Evolutionary conservation across 2,329 filamentous ascomycete species (phyloP).

Genomic region (Microascus cirrosus): DNA sequence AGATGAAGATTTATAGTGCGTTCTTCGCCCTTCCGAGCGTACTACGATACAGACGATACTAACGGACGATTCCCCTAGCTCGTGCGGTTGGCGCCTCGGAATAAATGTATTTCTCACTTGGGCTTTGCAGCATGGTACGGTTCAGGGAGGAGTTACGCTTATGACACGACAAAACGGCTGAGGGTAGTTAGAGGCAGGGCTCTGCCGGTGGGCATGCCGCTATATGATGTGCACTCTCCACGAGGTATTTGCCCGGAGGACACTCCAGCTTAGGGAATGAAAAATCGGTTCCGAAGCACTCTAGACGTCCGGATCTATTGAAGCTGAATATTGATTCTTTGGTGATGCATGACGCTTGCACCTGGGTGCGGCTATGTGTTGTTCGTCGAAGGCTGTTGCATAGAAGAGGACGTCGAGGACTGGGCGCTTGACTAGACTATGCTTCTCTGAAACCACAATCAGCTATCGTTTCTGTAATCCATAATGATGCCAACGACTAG

Average conservation of each 20-base stretch:
- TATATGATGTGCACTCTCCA: conserved; percentile 3
- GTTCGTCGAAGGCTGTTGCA: too few species aligned
- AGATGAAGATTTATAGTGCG: conserved; percentile 95
- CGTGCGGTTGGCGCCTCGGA: conserved; percentile 46
- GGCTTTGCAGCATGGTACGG: conserved; percentile 5
- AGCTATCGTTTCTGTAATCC: too few species aligned
- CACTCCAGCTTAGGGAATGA: conserved; percentile 5
- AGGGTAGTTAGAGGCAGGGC: conserved; percentile 5
- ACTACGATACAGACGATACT: background rate
- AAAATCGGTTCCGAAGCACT: background rate
- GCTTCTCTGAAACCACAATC: too few species aligned
- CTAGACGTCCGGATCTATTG: too few species aligned
- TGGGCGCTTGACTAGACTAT: too few species aligned
- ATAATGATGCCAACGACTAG: too few species aligned
- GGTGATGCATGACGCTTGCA: too few species aligned
- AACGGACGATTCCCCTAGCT: conserved; percentile 25
- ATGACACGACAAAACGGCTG: conserved; percentile 5
- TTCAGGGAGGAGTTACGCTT: conserved; percentile 5
- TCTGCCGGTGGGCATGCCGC: background rate
- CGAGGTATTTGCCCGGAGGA: conserved; percentile 4
- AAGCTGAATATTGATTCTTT: too few species aligned
- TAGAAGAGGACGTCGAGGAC: too few species aligned
- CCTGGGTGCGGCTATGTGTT: too few species aligned
- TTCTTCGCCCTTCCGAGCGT: conserved; percentile 10
- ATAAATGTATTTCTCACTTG: conserved; percentile 16